Percentiles rank a stretch among this genome's conserved stretches.
phyloP scores from a whole-genome alignment of 106 monocot genomes.

The Apostasia ramifera region DNA sequence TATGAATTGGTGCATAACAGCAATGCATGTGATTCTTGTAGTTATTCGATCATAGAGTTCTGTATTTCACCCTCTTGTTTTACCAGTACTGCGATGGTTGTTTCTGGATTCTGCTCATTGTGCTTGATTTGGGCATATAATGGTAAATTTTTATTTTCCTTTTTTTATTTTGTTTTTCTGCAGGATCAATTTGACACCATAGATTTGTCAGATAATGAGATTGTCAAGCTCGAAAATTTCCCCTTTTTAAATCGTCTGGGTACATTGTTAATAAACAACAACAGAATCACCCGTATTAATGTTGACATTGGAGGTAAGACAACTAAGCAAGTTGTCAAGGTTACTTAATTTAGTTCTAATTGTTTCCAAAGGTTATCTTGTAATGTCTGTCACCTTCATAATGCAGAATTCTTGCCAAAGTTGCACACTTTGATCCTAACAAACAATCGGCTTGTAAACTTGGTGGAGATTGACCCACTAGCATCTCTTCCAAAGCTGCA shows the following conservation, averaged over 20 bases:
- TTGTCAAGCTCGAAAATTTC: constrained; percentile 95
- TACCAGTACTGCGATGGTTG: too few relatives aligned
- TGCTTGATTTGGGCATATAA: too few relatives aligned
- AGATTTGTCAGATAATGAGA: constrained; percentile 97
- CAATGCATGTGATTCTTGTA: too few relatives aligned
- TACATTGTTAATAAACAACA: constrained; percentile 83
- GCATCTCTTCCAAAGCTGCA: constrained; percentile 81
- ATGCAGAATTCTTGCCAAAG: constrained; percentile 82
- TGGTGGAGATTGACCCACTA: constrained; percentile 97
- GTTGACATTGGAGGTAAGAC: constrained; percentile 82
- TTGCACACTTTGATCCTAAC: constrained; percentile 90
- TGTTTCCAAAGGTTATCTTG: not conserved
- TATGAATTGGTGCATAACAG: too few relatives aligned
- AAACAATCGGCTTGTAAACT: constrained; percentile 90
- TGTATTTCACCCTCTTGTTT: too few relatives aligned
- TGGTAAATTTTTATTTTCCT: not conserved
- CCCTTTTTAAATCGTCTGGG: constrained; percentile 82
- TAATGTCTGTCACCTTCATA: not conserved
- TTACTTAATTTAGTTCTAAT: not conserved
- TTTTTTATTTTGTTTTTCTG: constrained; percentile 14
- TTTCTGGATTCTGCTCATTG: too few relatives aligned
- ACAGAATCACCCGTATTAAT: constrained; percentile 96
- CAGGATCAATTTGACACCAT: constrained; percentile 97
- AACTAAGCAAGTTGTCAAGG: not conserved
- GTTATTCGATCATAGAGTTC: too few relatives aligned